These are phyloP conservation scores for Sclerotinia trifoliorum DNA, from an alignment of 2,329 filamentous ascomycete species.

Conservation along the genomic window DNA sequence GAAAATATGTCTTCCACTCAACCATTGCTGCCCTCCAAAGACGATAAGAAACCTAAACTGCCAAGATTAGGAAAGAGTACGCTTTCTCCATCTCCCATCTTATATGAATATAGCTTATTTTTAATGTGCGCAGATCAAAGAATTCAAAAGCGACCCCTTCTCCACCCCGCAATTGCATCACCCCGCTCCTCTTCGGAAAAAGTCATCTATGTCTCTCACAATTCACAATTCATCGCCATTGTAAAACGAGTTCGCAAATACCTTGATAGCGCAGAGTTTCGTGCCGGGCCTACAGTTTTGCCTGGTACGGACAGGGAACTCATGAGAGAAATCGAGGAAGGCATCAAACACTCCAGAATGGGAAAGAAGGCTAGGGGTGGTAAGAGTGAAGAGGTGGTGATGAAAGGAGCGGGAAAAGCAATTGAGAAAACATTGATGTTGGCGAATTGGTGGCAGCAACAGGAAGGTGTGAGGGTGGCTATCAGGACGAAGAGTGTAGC, in stretches of 20 bases:
- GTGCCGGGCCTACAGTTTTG: constrained; percentile 29
- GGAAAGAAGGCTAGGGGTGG: constrained; percentile 25
- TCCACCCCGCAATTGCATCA: constrained; percentile 37
- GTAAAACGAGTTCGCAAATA: constrained; percentile 38
- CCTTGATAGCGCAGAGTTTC: constrained; percentile 34
- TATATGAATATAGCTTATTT: constrained; percentile 21
- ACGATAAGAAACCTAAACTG: constrained; percentile 1
- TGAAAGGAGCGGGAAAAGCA: constrained; percentile 40
- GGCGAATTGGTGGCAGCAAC: constrained; percentile 33
- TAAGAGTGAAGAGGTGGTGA: constrained; percentile 33
- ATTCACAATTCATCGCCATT: constrained; percentile 37
- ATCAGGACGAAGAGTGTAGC: constrained; percentile 39
- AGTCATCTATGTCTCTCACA: constrained; percentile 37
- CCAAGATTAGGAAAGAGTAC: constrained; percentile 23
- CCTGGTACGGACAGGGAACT: constrained; percentile 23
- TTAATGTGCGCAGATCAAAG: constrained; percentile 30
- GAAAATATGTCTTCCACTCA: constrained; percentile 1
- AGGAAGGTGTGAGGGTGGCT: constrained; percentile 35
- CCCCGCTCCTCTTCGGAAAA: constrained; percentile 33
- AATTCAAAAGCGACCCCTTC: constrained; percentile 40
- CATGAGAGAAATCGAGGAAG: constrained; percentile 28
- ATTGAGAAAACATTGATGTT: constrained; percentile 37
- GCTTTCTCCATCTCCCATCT: constrained; percentile 30
- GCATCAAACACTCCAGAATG: constrained; percentile 23
- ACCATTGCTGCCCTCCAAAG: constrained; percentile 20